Evolutionary conservation across 306 rosid species (phyloP).

Genomic region (Carpinus viminea): DNA sequence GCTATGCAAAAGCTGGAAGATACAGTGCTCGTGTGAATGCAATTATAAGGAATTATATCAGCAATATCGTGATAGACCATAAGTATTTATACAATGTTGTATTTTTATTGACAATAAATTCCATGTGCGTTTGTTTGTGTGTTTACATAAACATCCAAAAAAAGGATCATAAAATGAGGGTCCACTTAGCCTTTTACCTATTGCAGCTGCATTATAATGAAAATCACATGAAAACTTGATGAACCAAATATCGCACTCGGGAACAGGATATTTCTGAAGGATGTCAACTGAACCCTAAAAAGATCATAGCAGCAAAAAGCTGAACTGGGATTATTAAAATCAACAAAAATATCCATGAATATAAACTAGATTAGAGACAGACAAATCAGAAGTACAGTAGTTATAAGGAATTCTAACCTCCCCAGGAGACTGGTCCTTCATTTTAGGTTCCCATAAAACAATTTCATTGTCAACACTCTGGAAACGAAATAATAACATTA

Average conservation of each 20-base stretch:
- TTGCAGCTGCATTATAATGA: slow-evolving; percentile 68
- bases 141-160: background rate
- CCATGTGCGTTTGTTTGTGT: background rate
- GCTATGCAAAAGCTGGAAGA: slow-evolving; percentile 6
- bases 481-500: slow-evolving; percentile 25
- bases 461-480: slow-evolving; percentile 97
- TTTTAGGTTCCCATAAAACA: slow-evolving; percentile 91
- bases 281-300: slow-evolving; percentile 78
- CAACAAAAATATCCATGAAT: background rate
- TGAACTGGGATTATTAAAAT: slow-evolving; percentile 5
- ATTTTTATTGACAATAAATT: background rate
- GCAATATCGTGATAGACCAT: background rate
- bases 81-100: slow-evolving; percentile 8
- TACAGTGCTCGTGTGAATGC: background rate
- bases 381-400: background rate
- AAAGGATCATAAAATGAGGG: background rate
- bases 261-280: slow-evolving; percentile 96
- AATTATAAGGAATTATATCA: background rate
- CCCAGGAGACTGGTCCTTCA: slow-evolving; percentile 95
- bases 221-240: slow-evolving; percentile 96
- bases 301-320: slow-evolving; percentile 17
- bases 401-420: slow-evolving; percentile 54
- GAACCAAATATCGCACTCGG: slow-evolving; percentile 97
- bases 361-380: background rate
- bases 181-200: slow-evolving; percentile 52